Evolutionary conservation across 169 alveolate genomes (phyloP), one percentile per base, ranked within the genome.

Genomic region (Cryptosporidium ubiquitum): DNA sequence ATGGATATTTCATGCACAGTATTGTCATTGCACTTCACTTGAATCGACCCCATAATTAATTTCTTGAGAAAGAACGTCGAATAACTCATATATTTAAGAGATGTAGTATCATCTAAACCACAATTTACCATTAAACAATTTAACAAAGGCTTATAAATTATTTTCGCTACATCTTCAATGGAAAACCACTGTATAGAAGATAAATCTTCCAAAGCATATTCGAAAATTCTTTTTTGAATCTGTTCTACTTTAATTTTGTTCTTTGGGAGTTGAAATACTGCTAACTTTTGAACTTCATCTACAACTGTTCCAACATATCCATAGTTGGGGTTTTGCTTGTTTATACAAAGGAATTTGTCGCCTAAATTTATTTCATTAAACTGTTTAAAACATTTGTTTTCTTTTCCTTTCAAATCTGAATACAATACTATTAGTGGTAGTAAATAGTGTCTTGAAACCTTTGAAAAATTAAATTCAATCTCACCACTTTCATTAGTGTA

Each of bases 201-300:
- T 51, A 71, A 23, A 70, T 71, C 85, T 51, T 52, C 69, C 26
- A 71, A 52, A 12, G 85, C 85, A 71, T 71, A 71, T 52, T 71
- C 85, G 5, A 71, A 51, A 23, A 31, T 51, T 31, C 69, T 71
- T 9, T 35, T 71, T 29, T 71, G 85, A 55, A 71, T 47, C 6
- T 33, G 44, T 33, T 71, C 61, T 0, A 33, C 51, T 29, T 55
- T 52, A 12, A 14, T 20, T 29, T 44, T 49, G 23, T 42, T 12
- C 49, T 51, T 71, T 49, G 66, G 66, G 2, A 71, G 23, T 29
- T 16, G 49, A 49, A 71, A 71, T 31, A 20, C 52, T 2, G 69
- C 66, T 29, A 23, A n/a, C 10, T 29, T 18, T 16, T 71, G 37
- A 16, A 12, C 9, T 26, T 55, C 85, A 40, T 39, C 55, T n/a